Evolutionary conservation across 768 basidiomycete species (phyloP).

Genomic region (Kwoniella newhampshirensis): DNA sequence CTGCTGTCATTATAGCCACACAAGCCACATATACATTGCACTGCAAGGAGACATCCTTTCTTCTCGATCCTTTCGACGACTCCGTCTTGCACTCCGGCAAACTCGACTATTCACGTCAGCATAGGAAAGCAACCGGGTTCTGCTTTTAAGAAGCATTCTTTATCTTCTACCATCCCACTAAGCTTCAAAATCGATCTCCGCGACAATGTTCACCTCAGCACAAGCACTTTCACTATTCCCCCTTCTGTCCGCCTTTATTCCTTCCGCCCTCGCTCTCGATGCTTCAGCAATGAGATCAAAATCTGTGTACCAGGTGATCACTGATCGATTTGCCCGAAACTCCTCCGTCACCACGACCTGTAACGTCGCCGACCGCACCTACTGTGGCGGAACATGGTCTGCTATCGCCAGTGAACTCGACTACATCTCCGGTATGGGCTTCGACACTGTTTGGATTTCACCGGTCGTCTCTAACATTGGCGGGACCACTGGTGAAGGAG

Average conservation of each 20-base stretch:
- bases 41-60: neutral
- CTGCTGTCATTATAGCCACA: too few relatives aligned
- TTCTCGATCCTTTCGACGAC: neutral
- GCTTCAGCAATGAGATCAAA: conserved; percentile 68
- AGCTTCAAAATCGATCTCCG: neutral
- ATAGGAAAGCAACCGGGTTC: too few relatives aligned
- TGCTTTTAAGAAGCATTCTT: neutral
- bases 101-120: too few relatives aligned
- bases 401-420: conserved; percentile 73
- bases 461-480: conserved; percentile 77
- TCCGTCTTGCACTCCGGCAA: neutral
- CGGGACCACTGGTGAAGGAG: conserved; percentile 55
- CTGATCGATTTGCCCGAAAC: conserved; percentile 69
- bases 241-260: conserved; percentile 20
- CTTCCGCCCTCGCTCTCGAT: conserved; percentile 42
- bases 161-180: too few relatives aligned
- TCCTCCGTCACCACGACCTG: conserved; percentile 53
- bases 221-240: conserved; percentile 15
- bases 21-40: too few relatives aligned
- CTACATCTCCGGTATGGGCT: conserved; percentile 78
- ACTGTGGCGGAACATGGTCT: conserved; percentile 82
- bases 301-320: conserved; percentile 79
- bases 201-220: conserved; percentile 16
- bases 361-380: conserved; percentile 45
- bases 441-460: conserved; percentile 83